Percentiles rank a stretch among this genome's conserved stretches.
Conservation (phyloP, 225 moss, liverwort and hornwort species). For the Anthoceros angustus region DNA sequence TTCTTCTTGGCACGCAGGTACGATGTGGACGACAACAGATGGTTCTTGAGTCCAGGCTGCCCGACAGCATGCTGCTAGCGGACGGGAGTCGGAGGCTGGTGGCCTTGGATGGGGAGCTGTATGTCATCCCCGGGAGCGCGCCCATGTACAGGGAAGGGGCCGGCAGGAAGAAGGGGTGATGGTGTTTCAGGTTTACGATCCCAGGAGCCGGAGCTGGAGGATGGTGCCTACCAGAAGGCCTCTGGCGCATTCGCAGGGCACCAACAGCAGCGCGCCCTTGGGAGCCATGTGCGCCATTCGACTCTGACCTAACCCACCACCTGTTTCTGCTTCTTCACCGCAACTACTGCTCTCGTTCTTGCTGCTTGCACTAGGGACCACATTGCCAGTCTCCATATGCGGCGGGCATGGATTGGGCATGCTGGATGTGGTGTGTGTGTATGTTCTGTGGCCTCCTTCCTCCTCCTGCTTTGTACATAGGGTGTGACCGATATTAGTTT, state of each 20-base stretch:
- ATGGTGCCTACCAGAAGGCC: slow-evolving; percentile 34
- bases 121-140: slow-evolving; percentile 49
- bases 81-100: slow-evolving; percentile 46
- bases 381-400: no score
- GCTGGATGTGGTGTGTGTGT: no score
- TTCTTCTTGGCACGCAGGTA: slow-evolving; percentile 20
- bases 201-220: slow-evolving; percentile 35
- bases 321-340: no score
- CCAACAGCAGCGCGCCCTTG: slow-evolving; percentile 23
- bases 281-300: slow-evolving; percentile 44
- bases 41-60: slow-evolving; percentile 36
- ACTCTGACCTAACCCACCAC: slow-evolving; percentile 15
- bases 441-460: no score
- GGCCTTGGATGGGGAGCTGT: slow-evolving; percentile 42
- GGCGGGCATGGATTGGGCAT: no score
- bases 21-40: slow-evolving; percentile 27
- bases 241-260: slow-evolving; percentile 13
- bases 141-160: slow-evolving; percentile 34
- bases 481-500: no score
- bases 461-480: no score
- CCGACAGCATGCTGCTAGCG: slow-evolving; percentile 34
- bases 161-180: slow-evolving; percentile 39
- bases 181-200: slow-evolving; percentile 41
- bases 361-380: no score
- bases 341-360: no score